A percentile compares a stretch with the other conserved stretches of the same genome.
Evolutionary conservation across 768 basidiomycete genomes (phyloP).

Genomic region (Xanthoconium stramineum): DNA sequence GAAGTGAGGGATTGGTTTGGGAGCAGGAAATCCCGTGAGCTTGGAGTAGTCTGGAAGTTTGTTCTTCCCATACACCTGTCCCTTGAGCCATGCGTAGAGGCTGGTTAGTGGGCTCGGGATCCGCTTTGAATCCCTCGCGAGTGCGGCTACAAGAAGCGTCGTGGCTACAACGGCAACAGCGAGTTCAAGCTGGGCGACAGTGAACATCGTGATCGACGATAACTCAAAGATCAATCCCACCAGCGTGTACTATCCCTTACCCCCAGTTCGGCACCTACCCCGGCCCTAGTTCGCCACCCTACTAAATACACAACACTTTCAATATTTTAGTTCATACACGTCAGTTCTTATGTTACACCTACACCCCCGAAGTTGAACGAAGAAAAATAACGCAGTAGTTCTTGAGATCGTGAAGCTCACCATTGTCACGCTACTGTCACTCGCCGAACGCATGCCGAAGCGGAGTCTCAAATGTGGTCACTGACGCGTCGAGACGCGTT

Average conservation of each 20-base stretch:
- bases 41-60: conserved; percentile 38
- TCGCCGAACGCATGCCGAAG: not conserved
- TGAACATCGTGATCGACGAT: conserved; percentile 8
- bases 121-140: not conserved
- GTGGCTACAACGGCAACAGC: not conserved
- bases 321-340: no score
- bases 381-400: no score
- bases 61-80: conserved; percentile 4
- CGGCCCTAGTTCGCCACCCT: not conserved
- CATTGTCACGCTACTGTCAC: no score
- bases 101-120: not conserved
- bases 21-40: conserved; percentile 43
- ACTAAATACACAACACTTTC: no score
- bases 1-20: conserved; percentile 41
- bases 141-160: not conserved
- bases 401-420: no score
- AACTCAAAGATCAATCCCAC: not conserved
- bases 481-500: no score
- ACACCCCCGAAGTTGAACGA: no score
- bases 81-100: conserved; percentile 7
- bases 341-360: no score
- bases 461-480: not conserved
- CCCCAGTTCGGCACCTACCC: not conserved
- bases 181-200: not conserved
- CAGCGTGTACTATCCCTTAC: not conserved